These are phyloP conservation scores for Fusarium cicatricum DNA, from an alignment of 2,329 filamentous ascomycete species.

Conservation along the genomic window DNA sequence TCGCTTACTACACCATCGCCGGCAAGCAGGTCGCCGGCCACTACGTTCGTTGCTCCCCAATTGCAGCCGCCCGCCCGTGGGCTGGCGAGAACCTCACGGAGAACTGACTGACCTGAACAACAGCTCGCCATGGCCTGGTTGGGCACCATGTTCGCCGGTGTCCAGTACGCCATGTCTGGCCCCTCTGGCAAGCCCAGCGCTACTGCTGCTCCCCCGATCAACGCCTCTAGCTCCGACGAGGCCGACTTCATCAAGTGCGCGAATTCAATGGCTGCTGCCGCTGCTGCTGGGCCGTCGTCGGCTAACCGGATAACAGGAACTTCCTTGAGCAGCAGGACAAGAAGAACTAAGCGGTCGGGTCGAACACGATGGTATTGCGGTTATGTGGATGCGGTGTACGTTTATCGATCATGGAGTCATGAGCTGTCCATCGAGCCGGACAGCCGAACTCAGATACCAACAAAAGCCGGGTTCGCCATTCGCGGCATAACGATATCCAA, in stretches of 20 bases:
- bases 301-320: slow-evolving; percentile 47
- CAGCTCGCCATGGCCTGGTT: slow-evolving; percentile 68
- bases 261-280: slow-evolving; percentile 35
- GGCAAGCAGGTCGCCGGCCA: slow-evolving; percentile 69
- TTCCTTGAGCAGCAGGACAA: slow-evolving; percentile 53
- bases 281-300: slow-evolving; percentile 2
- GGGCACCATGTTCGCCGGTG: slow-evolving; percentile 58
- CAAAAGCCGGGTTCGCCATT: slow-evolving; percentile 36
- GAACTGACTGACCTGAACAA: slow-evolving; percentile 28
- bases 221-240: slow-evolving; percentile 68
- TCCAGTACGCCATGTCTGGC: slow-evolving; percentile 55
- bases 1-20: slow-evolving; percentile 61
- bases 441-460: slow-evolving; percentile 40
- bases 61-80: slow-evolving; percentile 12
- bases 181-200: slow-evolving; percentile 55
- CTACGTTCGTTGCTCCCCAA: slow-evolving; percentile 58
- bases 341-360: slow-evolving; percentile 47
- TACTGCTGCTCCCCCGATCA: slow-evolving; percentile 64
- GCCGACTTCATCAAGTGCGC: slow-evolving; percentile 72
- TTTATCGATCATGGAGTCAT: slow-evolving; percentile 42
- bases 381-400: slow-evolving; percentile 48
- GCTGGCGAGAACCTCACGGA: background rate
- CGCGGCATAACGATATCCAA: slow-evolving; percentile 29
- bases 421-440: slow-evolving; percentile 36
- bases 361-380: slow-evolving; percentile 28